phyloP scores from a whole-genome alignment of 805 yeast species.

The Metschnikowia reukaufii region DNA sequence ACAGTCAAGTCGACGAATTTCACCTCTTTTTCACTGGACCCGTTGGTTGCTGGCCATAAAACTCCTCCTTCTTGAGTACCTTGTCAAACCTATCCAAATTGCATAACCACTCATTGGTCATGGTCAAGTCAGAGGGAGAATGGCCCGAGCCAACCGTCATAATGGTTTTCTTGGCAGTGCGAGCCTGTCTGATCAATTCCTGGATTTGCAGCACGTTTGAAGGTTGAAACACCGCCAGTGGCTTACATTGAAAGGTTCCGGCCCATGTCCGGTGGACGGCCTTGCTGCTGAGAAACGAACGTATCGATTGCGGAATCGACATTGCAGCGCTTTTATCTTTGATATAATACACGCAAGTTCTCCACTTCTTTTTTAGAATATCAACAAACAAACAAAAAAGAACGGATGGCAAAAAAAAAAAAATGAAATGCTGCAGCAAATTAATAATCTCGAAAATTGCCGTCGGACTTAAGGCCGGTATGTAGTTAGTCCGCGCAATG shows the following conservation, averaged over 20 bases:
- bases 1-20: conserved; percentile 85
- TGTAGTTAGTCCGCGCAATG: background rate
- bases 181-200: conserved; percentile 66
- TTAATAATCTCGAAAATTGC: background rate
- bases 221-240: conserved; percentile 82
- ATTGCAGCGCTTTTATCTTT: too few relatives aligned
- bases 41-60: conserved; percentile 38
- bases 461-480: background rate
- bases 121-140: conserved; percentile 88
- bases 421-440: too few relatives aligned
- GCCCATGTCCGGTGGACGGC: conserved; percentile 80
- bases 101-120: conserved; percentile 85
- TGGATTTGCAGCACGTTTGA: conserved; percentile 63
- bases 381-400: background rate
- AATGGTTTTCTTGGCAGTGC: conserved; percentile 57
- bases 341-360: too few relatives aligned
- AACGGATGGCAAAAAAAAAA: background rate
- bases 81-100: conserved; percentile 73
- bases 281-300: conserved; percentile 40
- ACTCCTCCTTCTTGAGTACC: conserved; percentile 49
- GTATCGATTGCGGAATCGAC: conserved; percentile 36
- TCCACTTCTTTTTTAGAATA: too few relatives aligned
- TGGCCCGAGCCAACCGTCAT: conserved; percentile 93
- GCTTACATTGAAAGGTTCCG: conserved; percentile 74
- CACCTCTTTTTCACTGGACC: conserved; percentile 35